Evolutionary conservation across 768 basidiomycete genomes (phyloP).

Genomic region (Agaricus sinodeliciosus): DNA sequence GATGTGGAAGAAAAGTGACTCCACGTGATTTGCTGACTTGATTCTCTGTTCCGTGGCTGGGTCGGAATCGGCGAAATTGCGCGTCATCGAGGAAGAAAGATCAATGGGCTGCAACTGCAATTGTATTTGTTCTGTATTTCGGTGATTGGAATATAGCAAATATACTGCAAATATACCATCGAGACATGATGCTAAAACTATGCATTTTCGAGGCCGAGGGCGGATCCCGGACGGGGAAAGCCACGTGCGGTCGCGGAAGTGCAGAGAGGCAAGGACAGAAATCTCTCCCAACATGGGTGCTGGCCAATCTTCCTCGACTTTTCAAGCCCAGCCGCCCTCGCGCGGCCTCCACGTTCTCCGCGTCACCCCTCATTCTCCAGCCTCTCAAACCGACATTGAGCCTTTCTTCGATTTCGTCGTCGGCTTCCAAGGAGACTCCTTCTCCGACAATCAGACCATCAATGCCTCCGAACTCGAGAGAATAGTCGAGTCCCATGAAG

Average conservation of each 20-base stretch:
- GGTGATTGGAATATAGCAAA: too few relatives aligned
- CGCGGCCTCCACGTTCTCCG: constrained; percentile 82
- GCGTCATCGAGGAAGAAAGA: too few relatives aligned
- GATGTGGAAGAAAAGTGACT: neutral
- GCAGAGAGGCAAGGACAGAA: too few relatives aligned
- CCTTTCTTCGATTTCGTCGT: constrained; percentile 98
- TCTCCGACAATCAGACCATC: constrained; percentile 45
- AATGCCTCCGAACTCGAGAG: constrained; percentile 68
- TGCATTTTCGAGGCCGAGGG: too few relatives aligned
- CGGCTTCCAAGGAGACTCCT: constrained; percentile 72
- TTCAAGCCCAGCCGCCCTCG: constrained; percentile 42
- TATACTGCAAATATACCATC: too few relatives aligned
- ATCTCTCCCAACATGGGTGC: constrained; percentile 53
- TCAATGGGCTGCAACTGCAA: too few relatives aligned
- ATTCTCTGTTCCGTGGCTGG: too few relatives aligned
- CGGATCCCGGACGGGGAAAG: too few relatives aligned
- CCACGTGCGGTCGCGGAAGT: too few relatives aligned
- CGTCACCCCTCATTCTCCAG: constrained; percentile 85
- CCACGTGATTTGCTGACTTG: constrained; percentile 1
- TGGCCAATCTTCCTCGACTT: constrained; percentile 49
- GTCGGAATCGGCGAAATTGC: too few relatives aligned
- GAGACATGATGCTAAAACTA: too few relatives aligned
- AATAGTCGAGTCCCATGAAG: constrained; percentile 82
- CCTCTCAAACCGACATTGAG: constrained; percentile 76
- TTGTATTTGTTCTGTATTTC: too few relatives aligned